Base-by-base conservation (phyloP, 495 filamentous ascomycete genomes). In the Entonaema liquescens region DNA sequence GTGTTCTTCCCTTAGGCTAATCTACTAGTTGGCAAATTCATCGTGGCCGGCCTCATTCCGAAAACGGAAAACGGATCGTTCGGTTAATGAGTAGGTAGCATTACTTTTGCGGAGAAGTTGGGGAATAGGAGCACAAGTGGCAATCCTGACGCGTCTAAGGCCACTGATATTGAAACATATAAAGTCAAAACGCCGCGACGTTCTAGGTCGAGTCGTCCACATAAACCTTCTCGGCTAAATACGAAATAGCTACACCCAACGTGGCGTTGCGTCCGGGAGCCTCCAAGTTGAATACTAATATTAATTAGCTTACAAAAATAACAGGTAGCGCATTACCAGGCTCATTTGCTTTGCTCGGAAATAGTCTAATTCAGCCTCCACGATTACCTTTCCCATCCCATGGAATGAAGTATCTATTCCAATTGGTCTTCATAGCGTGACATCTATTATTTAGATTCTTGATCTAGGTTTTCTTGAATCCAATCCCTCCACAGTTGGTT, bases 401-500 rank as follows among this genome's bases (percentile, higher is more conserved):
- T 44, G 19, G 40, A 7, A 19, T 42, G n/a, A 7, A 19, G 40
- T n/a, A 7, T 44, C 8, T 21, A 17, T 25, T 56, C 53, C 6
- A 25, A 5, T 26, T 40, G 6, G 6, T 11, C 26, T 42, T 42
- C n/a, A 31, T n/a, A 38, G 31, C 15, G 19, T 42, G 25, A 44
- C 5, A 53, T 19, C 11, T 9, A 33, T 9, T 7, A 33, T 9
- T 2, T 33, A 31, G 29, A 7, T 31, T 3, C 29, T 7, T 31
- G 7, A 31, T 7, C 29, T 31, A 31, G 15, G 44, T 67, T 17
- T 60, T 60, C 54, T 12, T 52, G 52, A 40, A 74, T 38, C 75
- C 75, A 77, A 5, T 67, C 33, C 53, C 60, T 67, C 75, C 75
- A 75, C 2, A 42, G 26, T 11, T 59, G 17, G 17, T 79, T 72